A percentile compares a stretch with the other conserved stretches of the same genome.
These are phyloP conservation scores for Rubroshorea leprosula DNA, from an alignment of 345 rosid genomes.

Conservation along the genomic window DNA sequence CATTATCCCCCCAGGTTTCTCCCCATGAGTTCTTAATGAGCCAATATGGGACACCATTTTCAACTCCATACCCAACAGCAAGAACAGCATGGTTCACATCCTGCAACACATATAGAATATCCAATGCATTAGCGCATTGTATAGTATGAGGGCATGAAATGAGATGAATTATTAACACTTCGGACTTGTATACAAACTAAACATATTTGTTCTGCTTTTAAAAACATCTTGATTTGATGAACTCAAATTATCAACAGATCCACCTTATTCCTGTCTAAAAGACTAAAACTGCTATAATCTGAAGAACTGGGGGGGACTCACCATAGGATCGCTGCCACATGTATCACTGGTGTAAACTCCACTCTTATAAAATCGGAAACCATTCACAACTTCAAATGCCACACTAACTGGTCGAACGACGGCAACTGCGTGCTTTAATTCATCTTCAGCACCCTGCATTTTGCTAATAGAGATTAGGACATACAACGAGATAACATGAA, in stretches of 20 bases:
- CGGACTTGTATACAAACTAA: no score
- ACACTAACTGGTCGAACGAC: slow-evolving; percentile 82
- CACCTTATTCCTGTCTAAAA: no score
- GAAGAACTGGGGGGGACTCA: slow-evolving; percentile 25
- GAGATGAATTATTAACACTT: no score
- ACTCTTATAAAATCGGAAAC: slow-evolving; percentile 60
- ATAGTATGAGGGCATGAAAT: no score
- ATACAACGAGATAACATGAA: not conserved
- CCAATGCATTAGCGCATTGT: no score
- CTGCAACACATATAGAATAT: slow-evolving; percentile 32
- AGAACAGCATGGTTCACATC: slow-evolving; percentile 98
- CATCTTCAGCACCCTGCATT: slow-evolving; percentile 86
- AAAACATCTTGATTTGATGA: no score
- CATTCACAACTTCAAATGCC: slow-evolving; percentile 69
- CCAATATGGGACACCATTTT: slow-evolving; percentile 78
- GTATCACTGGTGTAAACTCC: slow-evolving; percentile 72
- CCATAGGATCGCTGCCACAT: slow-evolving; percentile 75
- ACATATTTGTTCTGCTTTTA: no score
- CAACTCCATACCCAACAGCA: slow-evolving; percentile 93
- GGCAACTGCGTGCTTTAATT: slow-evolving; percentile 89
- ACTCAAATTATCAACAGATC: no score
- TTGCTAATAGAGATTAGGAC: slow-evolving; percentile 1
- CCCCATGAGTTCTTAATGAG: slow-evolving; percentile 96
- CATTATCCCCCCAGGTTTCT: slow-evolving; percentile 62
- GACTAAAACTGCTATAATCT: no score